Evolutionary conservation across 2,329 filamentous ascomycete species (phyloP), one percentile per base, ranked within the genome.

Genomic region (Leptographium flavum): DNA sequence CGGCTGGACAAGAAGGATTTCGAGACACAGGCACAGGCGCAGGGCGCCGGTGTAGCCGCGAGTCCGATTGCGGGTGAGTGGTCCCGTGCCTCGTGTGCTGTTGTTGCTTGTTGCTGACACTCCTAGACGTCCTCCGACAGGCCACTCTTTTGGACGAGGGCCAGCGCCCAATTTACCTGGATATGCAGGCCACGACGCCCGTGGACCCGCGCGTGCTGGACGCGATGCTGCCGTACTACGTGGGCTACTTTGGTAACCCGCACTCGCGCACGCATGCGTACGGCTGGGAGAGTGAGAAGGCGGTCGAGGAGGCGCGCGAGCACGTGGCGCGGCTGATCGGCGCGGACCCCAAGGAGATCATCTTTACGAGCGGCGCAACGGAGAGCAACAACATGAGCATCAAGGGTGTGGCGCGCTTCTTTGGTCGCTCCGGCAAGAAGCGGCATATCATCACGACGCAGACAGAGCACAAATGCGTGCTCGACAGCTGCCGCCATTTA

Each of bases 331-430:
- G 73, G 33, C 74, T 98, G 45, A 92, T 98, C 53, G 90, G 90
- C 23, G 92, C 92, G 25, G 87, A 98, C 60, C 71, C 92, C 6
- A 98, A 98, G 66, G 92, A 98, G 62, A 96, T 98, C 53, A 93
- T 98, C 56, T 96, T 98, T 66, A 98, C 92, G 7, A 95, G 88
- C 57, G 92, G 92, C 45, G 92, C 92, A 15, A 98, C 92, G 0
- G 92, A 98, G 69, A 95, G 87, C 60, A 98, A 98, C 67, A 98
- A 98, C 58, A 98, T 98, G 92, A 94, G 87, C 64, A 87, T 98
- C 68, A 98, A 98, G 68, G 92, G 92, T 52, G 90, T 98, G 9
- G 88, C 92, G 19, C 76, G 90, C 51, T 98, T 98, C 67, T 95
- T 95, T 61, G 87, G 87, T 53, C 79, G 86, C 47, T 80, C 78